A percentile compares a stretch with the other conserved stretches of the same genome.
Evolutionary conservation across 2,329 filamentous ascomycete genomes (phyloP).

Genomic region (Fusarium ambrosium): DNA sequence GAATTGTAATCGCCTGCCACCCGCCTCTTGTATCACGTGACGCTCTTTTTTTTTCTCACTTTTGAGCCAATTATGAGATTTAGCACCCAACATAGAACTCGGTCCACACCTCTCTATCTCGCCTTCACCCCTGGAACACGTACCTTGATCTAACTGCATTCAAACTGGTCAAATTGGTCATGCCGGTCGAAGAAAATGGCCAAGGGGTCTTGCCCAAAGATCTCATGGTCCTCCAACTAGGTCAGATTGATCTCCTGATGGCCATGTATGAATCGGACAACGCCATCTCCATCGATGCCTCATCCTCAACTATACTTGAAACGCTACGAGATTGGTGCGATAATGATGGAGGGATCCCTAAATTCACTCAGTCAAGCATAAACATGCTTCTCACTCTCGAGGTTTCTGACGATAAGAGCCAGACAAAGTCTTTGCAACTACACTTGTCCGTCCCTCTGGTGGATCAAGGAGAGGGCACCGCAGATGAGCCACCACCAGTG

Average conservation of each 20-base stretch:
- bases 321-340: conserved; percentile 43
- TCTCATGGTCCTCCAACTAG: conserved; percentile 62
- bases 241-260: conserved; percentile 64
- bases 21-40: background rate
- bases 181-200: background rate
- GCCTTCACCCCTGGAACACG: rapidly evolving
- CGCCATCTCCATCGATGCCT: conserved; percentile 49
- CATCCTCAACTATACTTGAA: conserved; percentile 32
- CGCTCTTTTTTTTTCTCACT: background rate
- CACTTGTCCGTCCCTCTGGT: conserved; percentile 53
- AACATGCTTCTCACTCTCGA: conserved; percentile 47
- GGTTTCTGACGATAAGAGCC: conserved; percentile 27
- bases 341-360: conserved; percentile 20
- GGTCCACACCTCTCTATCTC: background rate
- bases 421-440: conserved; percentile 47
- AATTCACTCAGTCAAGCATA: conserved; percentile 26
- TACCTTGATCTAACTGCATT: too few species aligned
- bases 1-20: background rate
- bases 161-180: background rate
- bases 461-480: background rate
- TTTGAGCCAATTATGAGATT: background rate
- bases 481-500: conserved; percentile 56
- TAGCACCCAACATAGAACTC: background rate
- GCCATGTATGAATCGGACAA: conserved; percentile 64
- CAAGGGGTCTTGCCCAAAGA: conserved; percentile 54